Base-by-base conservation (phyloP, 192 early-diverging fungal genomes). In the Umbelopsis sp. region DNA sequence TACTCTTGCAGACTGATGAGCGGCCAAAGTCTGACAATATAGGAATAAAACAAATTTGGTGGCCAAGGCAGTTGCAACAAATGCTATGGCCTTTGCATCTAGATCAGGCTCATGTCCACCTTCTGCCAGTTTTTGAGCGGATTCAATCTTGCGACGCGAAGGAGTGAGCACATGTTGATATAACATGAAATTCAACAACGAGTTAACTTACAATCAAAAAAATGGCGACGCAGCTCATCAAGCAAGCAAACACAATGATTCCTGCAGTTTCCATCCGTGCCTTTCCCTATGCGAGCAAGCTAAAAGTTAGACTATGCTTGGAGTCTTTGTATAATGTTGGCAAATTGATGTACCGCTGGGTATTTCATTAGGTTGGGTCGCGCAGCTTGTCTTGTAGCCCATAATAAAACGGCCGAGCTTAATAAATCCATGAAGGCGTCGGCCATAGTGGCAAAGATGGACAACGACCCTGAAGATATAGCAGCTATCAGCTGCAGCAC, bases 381-480 rank as follows among this genome's bases (percentile, higher is more conserved):
- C 30, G 83, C 80, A 18, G 90, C 88, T 4, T 88, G 88, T 61
- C 79, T 77, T 3, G 83, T 84, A 2, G 92, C 84, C 66, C 86
- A 85, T 51, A 90, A 77, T 25, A 91, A 72, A 50, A 90, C 90
- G 12, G 84, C 80, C 0, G 85, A 87, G 23, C 87, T 90, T 52
- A 93, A 73, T 45, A 92, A 76, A 71, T 94, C 92, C 92, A 94
- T 94, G 65, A 89, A 89, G 8, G 92, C 86, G 76, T 92, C 92
- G 35, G 88, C 85, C 91, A 91, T 92, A 0, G 90, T 91, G 2
- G 91, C 91, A 73, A 94, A 92, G 41, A 94, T 75, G 22, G 91
- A 87, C 46, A 94, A 75, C 3, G 92, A 92, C 21, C 85, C 85
- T 10, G 92, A 90, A 0, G 86, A 85, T 30, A 91, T 81, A n/a